A percentile compares a stretch with the other conserved stretches of the same genome.
Conservation (phyloP, 306 rosid species). For the Acacia crassicarpa region DNA sequence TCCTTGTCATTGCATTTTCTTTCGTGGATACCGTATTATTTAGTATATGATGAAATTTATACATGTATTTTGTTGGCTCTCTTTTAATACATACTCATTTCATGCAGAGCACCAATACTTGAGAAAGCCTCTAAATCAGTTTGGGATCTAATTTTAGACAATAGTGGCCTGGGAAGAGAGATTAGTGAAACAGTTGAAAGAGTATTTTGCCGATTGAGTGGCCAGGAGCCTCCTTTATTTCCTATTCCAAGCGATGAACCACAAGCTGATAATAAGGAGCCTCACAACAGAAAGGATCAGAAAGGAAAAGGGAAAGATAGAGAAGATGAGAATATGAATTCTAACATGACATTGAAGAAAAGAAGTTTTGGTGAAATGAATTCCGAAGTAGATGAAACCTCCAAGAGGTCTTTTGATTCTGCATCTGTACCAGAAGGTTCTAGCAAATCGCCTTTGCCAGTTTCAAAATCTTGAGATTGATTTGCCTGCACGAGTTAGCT, state of each 20-base stretch:
- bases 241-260: conserved; percentile 52
- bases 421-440: conserved; percentile 37
- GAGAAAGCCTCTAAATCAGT: conserved; percentile 97
- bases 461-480: conserved; percentile 44
- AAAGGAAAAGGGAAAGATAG: conserved; percentile 67
- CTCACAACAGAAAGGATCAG: conserved; percentile 42
- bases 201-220: conserved; percentile 88
- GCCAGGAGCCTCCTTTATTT: conserved; percentile 85
- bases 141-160: conserved; percentile 91
- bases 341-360: conserved; percentile 56
- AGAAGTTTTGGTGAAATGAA: conserved; percentile 61
- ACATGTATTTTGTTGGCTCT: conserved; percentile 1
- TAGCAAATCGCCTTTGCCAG: conserved; percentile 46
- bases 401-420: conserved; percentile 42
- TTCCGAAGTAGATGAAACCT: conserved; percentile 49
- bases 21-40: not conserved
- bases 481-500: not conserved
- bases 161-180: conserved; percentile 78
- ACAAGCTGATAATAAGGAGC: conserved; percentile 48
- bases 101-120: conserved; percentile 78
- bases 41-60: conserved; percentile 18
- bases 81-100: conserved; percentile 17
- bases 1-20: conserved; percentile 22
- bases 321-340: conserved; percentile 44
- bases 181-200: conserved; percentile 81